Base-by-base conservation (phyloP, 768 basidiomycete species). In the Paxillus ammoniavirescens region DNA sequence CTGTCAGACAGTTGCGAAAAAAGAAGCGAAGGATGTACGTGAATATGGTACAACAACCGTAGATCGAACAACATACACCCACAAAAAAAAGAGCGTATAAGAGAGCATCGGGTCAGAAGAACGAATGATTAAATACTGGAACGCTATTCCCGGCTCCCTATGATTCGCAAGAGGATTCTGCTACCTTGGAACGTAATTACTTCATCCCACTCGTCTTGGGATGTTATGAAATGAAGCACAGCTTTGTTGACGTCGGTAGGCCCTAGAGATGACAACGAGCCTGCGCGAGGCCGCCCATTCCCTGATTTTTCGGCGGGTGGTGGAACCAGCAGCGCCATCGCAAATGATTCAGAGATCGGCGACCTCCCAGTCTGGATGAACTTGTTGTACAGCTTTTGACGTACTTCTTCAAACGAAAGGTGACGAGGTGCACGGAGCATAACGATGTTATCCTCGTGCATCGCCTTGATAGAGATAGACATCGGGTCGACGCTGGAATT, bases 311-410 rank as follows among this genome's bases (percentile, higher is more conserved):
- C 63, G 33, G 56, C 49, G 8, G 61, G 31, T 52, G 61, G 35
- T 18, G 77, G 76, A 50, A 81, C 73, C 44, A 80, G 62, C 58
- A 82, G 78, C 17, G 79, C 81, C 31, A 90, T 68, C 8, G 74
- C 76, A 63, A 90, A 90, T 1, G 74, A 68, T 7, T 76, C 71
- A 0, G 76, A 75, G 21, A 89, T 77, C 12, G 76, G 72, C 41
- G 83, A 59, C 45, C 77, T 77, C 65, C 84, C 85, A 60, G 83
- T 80, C 21, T 76, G 73, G n/a, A 79, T 75, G 62, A 91, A 84
- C 61, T 89, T 89, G 50, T 84, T 80, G 56, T 79, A 78, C 23
- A 91, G 71, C 45, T 79, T 77, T 48, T 72, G 71, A 54, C 84
- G 83, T 14, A 90, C 61, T 42, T 83, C 82, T 15, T 67, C 60